Evolutionary conservation across 2,329 filamentous ascomycete species (phyloP), one percentile per base, ranked within the genome.

Genomic region (Mycosphaerella sp.): DNA sequence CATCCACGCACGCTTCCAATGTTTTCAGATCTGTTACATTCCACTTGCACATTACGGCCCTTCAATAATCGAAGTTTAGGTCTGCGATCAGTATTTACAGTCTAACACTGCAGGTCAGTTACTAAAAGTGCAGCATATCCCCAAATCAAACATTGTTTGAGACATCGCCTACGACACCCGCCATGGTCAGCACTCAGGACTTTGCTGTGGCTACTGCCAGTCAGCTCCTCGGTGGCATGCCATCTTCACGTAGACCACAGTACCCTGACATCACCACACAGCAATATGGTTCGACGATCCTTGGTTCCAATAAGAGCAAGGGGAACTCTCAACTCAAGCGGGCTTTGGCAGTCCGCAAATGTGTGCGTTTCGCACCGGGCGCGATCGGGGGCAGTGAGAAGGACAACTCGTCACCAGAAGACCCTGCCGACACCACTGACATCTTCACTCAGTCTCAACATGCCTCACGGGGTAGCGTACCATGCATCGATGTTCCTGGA

Each of bases 361-460:
- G 41, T 32, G 53, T 54, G 39, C 58, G 52, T 27, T 52, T 60
- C 42, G 40, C 52, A 46, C 50, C 56, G 17, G 49, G 44, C 50
- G 53, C 49, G 12, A 51, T 32, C n/a, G 32, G 41, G 36, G 35
- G 44, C 14, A 48, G 32, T 52, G 48, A 40, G 36, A 30, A 47
- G 14, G 39, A 44, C 14, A 35, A 52, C 6, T 17, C 21, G 13
- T 25, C 41, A n/a, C 21, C 46, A 37, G 16, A 50, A 3, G 52
- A 43, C 28, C 30, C 45, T n/a, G 42, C 45, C 21, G 53, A 50
- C 17, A 52, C 21, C 7, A 25, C 54, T 28, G 56, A 56, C 27
- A 49, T 53, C 25, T 56, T 56, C 44, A 59, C 56, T 32, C 54
- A 53, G 36, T 59, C 52, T 37, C 52, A 49, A 28, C 43, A 56